Evolutionary conservation across 805 yeast species (phyloP).

Genomic region (Hanseniaspora meyeri): DNA sequence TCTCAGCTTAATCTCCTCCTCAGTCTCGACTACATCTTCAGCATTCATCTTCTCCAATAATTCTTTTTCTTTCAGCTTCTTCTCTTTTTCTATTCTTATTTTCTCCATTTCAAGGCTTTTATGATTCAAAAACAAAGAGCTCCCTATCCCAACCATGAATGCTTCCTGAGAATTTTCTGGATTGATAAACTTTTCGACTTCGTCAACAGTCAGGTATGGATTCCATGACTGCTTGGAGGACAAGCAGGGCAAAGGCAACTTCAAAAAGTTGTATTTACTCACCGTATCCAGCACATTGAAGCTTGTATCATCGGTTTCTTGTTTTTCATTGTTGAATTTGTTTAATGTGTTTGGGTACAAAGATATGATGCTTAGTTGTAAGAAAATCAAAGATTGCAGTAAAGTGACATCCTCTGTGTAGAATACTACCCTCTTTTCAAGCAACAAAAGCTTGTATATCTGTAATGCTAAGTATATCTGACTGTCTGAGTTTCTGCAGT

Average conservation of each 20-base stretch:
- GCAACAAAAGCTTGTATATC: not conserved
- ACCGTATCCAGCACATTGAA: constrained; percentile 6
- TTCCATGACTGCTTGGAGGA: not conserved
- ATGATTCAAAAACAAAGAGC: constrained; percentile 9
- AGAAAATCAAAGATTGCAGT: constrained; percentile 1
- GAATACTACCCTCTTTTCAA: constrained; percentile 9
- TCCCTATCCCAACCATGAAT: constrained; percentile 10
- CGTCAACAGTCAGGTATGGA: constrained; percentile 10
- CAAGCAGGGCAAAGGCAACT: not conserved
- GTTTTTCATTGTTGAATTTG: not conserved
- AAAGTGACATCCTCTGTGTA: constrained; percentile 7
- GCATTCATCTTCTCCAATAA: not conserved
- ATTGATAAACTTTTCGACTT: constrained; percentile 3
- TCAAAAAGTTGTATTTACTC: constrained; percentile 11
- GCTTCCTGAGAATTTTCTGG: not conserved
- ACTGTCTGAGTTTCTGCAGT: not conserved
- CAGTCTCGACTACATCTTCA: not conserved
- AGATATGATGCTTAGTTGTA: not conserved
- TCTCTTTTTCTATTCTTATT: not conserved
- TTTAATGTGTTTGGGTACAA: constrained; percentile 8
- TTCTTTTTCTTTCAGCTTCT: not conserved
- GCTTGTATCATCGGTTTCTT: not conserved
- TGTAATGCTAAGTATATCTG: not conserved
- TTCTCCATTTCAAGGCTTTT: not conserved
- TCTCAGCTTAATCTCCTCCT: not conserved